Evolutionary conservation across 345 rosid genomes (phyloP), one percentile per base, ranked within the genome.

Genomic region (Eucalyptus sideroxylon): DNA sequence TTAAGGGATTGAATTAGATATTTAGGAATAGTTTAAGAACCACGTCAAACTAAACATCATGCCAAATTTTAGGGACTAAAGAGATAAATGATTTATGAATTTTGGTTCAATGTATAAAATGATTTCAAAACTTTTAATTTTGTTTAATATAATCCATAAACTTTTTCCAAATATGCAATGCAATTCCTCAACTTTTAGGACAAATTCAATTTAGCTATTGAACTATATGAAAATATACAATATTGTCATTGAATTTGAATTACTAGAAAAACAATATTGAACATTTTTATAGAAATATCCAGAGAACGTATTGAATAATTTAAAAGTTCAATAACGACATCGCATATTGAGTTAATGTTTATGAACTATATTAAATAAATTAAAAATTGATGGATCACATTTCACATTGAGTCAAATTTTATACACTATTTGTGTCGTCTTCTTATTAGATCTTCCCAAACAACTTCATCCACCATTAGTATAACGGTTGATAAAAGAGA

Each of bases 251-350:
- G 40, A 67, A 31, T 2, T 67, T 16, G 3, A 67, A 31, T 31
- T 14, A 16, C 1, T 67, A 8, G 2, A n/a, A n/a, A 1, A 2
- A 5, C 0, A 34, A 31, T 16, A 31, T 17, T 34, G 0, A 19
- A 34, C 0, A 69, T 69, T 69, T 34, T 69, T 12, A 69, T 69
- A 69, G 9, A 69, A 53, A 17, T 21, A 53, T 3, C 2, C 11
- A 1, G 2, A 9, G 0, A 53, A 8, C 11, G 1, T 31, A 34
- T 34, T 17, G 1, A 34, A 34, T 9, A 69, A 4, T 30, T 65
- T 14, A 67, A 31, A 67, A 67, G 0, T 67, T 31, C 4, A 15
- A 34, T 4, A 3, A 69, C 0, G 4, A 5, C 1, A 17, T 34
- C 3, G 21, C 0, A 69, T 1, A 14, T 69, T 17, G 26, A 2